phyloP scores from a whole-genome alignment of 345 rosid species.

The Rhizophora apiculata region DNA sequence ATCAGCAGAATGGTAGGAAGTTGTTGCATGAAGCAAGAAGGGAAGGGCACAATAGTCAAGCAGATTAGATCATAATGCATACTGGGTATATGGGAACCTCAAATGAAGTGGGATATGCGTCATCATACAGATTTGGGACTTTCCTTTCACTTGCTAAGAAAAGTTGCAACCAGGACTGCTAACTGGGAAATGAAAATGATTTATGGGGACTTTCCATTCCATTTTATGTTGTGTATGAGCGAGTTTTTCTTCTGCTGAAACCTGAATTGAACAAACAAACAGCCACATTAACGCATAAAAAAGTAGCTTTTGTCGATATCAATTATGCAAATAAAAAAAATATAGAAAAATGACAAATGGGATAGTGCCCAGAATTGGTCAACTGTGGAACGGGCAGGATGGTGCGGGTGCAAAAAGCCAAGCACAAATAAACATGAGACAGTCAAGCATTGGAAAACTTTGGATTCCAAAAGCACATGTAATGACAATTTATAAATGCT shows the following conservation, averaged over 20 bases:
- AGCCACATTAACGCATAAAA: neutral
- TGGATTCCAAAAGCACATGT: conserved; percentile 38
- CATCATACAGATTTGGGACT: neutral
- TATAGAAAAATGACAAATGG: neutral
- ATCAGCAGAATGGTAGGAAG: neutral
- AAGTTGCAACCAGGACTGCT: too few relatives aligned
- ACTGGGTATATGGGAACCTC: conserved; percentile 9
- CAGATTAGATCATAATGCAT: neutral
- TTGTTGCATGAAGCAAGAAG: neutral
- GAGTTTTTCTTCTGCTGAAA: neutral
- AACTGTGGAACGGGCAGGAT: too few relatives aligned
- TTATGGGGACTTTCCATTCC: too few relatives aligned
- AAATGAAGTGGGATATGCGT: neutral
- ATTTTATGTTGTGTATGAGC: too few relatives aligned
- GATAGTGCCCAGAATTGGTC: neutral
- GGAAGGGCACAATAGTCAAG: neutral
- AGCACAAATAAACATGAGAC: neutral
- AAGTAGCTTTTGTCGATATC: neutral
- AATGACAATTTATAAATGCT: neutral
- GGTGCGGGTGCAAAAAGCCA: too few relatives aligned
- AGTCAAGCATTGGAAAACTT: conserved; percentile 25
- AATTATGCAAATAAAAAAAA: neutral
- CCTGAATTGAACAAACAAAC: neutral
- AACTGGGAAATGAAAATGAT: too few relatives aligned
- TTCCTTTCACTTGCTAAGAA: neutral